These are phyloP conservation scores for Karstenula rhodostoma DNA, from an alignment of 2,329 filamentous ascomycete genomes.

Conservation along the genomic window DNA sequence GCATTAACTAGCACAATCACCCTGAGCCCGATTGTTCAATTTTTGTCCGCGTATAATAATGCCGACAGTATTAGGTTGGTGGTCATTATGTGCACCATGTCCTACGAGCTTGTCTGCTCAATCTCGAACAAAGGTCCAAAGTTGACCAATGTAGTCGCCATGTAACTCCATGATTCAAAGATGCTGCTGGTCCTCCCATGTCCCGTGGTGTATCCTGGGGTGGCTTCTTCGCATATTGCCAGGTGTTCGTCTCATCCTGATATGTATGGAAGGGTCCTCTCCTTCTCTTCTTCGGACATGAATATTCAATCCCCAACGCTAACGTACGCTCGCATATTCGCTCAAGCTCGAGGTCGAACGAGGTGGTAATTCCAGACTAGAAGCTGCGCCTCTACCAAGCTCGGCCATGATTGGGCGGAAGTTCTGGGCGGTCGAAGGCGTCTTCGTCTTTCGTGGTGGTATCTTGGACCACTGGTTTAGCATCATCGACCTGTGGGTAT, in stretches of 20 bases:
- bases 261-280: not conserved
- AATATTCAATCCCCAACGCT: not conserved
- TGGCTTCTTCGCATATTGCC: not conserved
- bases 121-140: not conserved
- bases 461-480: constrained; percentile 6
- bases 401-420: constrained; percentile 1
- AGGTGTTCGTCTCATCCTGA: not conserved
- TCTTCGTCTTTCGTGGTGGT: constrained; percentile 13
- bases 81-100: not conserved
- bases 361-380: not conserved
- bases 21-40: not conserved
- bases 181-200: not conserved
- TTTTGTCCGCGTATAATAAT: not conserved
- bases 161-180: not conserved
- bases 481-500: constrained; percentile 28
- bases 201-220: not conserved
- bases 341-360: not conserved
- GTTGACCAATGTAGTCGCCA: not conserved
- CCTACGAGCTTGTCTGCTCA: not conserved
- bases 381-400: constrained; percentile 5
- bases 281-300: not conserved
- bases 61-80: not conserved
- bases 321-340: not conserved
- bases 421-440: constrained; percentile 10
- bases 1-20: not conserved